phyloP scores from a whole-genome alignment of 352 stramenopile species.

The Pythium dissotocum region DNA sequence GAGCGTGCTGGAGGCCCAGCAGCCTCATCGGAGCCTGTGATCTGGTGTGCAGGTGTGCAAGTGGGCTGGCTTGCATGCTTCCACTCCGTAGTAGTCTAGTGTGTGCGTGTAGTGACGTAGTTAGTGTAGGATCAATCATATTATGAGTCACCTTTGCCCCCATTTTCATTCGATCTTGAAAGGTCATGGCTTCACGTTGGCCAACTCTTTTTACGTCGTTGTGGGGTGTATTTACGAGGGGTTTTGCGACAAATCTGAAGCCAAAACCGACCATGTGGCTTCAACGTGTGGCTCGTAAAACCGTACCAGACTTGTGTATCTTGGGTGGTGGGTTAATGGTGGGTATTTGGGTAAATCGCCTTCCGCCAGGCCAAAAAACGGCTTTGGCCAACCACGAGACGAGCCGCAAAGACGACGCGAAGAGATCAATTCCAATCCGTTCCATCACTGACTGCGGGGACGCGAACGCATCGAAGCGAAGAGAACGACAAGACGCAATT shows the following conservation, averaged over 20 bases:
- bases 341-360: constrained; percentile 23
- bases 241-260: background rate
- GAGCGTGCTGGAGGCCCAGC: constrained; percentile 52
- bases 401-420: constrained; percentile 16
- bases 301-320: background rate
- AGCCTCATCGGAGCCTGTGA: constrained; percentile 32
- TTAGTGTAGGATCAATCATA: constrained; percentile 1
- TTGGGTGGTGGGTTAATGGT: constrained; percentile 1
- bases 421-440: constrained; percentile 16
- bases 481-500: background rate
- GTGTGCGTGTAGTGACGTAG: background rate
- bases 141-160: background rate
- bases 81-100: constrained; percentile 17
- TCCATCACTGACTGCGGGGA: constrained; percentile 2
- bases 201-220: background rate
- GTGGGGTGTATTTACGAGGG: background rate
- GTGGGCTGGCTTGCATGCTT: background rate
- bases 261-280: constrained; percentile 12
- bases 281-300: constrained; percentile 12
- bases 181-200: background rate
- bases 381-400: constrained; percentile 23
- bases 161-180: constrained; percentile 2
- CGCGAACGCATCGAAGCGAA: background rate
- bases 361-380: constrained; percentile 10
- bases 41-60: background rate